These are phyloP conservation scores for Groenewaldozyma tartarivorans DNA, from an alignment of 805 yeast species.

Conservation along the genomic window DNA sequence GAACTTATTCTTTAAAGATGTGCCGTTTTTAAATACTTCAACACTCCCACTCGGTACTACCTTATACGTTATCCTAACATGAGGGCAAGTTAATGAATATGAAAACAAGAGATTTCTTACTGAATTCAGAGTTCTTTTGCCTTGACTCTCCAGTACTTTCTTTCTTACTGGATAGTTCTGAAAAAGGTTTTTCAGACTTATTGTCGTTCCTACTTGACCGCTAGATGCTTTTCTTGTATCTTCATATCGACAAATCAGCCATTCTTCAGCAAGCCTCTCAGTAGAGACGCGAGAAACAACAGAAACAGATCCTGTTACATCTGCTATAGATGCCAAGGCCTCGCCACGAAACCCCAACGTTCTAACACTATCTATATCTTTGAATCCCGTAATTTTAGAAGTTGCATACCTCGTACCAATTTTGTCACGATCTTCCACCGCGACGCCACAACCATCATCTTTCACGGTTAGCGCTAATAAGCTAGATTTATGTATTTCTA, in stretches of 20 bases:
- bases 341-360: conserved; percentile 65
- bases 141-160: not conserved
- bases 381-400: conserved; percentile 35
- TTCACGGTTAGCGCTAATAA: conserved; percentile 51
- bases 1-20: not conserved
- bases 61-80: not conserved
- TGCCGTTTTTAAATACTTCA: not conserved
- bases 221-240: conserved; percentile 24
- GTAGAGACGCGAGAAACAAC: conserved; percentile 32
- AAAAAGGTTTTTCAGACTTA: conserved; percentile 50
- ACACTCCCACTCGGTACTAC: not conserved
- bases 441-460: conserved; percentile 70
- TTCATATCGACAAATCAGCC: conserved; percentile 50
- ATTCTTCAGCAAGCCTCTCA: conserved; percentile 45
- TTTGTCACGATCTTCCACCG: conserved; percentile 32
- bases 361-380: conserved; percentile 27
- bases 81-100: not conserved
- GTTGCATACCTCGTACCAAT: conserved; percentile 42
- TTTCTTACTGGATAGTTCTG: conserved; percentile 58
- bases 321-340: conserved; percentile 44
- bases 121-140: not conserved
- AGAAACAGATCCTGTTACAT: conserved; percentile 34
- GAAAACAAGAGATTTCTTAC: not conserved
- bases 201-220: conserved; percentile 49
- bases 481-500: conserved; percentile 59